These are phyloP conservation scores for Fraxinus dipetala DNA, from an alignment of 305 asterid genomes.

Conservation along the genomic window DNA sequence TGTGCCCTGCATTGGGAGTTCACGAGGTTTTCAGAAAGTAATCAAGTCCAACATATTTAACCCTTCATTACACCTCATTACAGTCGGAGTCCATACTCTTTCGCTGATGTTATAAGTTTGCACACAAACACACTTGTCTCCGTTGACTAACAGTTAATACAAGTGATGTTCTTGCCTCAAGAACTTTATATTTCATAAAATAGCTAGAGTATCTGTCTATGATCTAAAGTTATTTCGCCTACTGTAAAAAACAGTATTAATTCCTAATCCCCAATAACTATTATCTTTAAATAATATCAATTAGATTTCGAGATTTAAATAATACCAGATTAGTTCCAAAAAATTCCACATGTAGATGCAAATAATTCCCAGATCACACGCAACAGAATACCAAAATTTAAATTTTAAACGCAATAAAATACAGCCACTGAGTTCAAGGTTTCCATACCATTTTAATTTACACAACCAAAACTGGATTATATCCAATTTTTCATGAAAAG, in stretches of 20 bases:
- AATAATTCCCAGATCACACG: neutral
- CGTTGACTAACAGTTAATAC: neutral
- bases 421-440: neutral
- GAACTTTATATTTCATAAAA: neutral
- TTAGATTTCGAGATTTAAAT: neutral
- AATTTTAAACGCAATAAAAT: neutral
- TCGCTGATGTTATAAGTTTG: too few species aligned
- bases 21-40: slow-evolving; percentile 15
- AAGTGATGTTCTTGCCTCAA: neutral
- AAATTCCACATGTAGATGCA: neutral
- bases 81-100: neutral
- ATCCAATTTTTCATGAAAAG: slow-evolving; percentile 20
- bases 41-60: neutral
- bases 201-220: neutral
- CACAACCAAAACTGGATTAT: slow-evolving; percentile 21
- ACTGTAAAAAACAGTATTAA: neutral
- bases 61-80: neutral
- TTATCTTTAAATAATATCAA: neutral
- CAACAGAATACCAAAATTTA: too few species aligned
- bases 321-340: neutral
- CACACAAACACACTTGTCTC: neutral
- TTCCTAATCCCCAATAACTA: neutral
- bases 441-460: slow-evolving; percentile 39
- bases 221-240: neutral
- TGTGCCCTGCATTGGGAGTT: slow-evolving; percentile 53